Evolutionary conservation across 352 stramenopile genomes (phyloP).

Genomic region (Phytophthora pinifolia): DNA sequence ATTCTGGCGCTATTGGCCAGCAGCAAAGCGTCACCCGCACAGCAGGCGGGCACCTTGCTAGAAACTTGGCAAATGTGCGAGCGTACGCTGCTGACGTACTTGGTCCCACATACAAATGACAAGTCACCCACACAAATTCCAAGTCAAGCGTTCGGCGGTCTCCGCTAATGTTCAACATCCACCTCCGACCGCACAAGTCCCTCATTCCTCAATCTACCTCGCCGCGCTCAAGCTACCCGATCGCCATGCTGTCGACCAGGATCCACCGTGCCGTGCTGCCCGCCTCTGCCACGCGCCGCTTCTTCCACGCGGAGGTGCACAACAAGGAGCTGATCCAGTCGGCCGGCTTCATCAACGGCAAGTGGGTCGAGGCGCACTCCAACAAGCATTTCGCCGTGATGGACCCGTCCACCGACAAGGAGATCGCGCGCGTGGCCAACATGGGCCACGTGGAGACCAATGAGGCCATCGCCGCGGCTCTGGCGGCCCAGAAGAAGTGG

Average conservation of each 20-base stretch:
- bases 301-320: constrained; percentile 58
- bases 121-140: constrained; percentile 18
- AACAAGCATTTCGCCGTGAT: constrained; percentile 61
- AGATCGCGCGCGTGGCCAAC: constrained; percentile 67
- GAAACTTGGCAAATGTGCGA: constrained; percentile 12
- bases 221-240: constrained; percentile 5
- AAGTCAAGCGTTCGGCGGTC: constrained; percentile 6
- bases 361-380: constrained; percentile 69
- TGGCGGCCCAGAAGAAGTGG: constrained; percentile 68
- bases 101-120: no score
- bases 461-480: constrained; percentile 70
- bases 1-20: neutral
- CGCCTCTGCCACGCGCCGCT: constrained; percentile 19
- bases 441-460: constrained; percentile 71
- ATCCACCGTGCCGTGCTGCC: constrained; percentile 32
- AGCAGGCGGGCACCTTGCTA: neutral
- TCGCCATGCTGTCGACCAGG: constrained; percentile 30
- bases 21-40: neutral
- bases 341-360: constrained; percentile 75
- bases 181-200: neutral
- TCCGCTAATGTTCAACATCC: constrained; percentile 8
- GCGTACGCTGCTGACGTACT: constrained; percentile 41
- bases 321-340: constrained; percentile 74
- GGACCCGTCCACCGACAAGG: constrained; percentile 76
- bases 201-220: constrained; percentile 36